Evolutionary conservation across 2,329 filamentous ascomycete species (phyloP), one percentile per base, ranked within the genome.

Genomic region (Lecanicillium sp.): DNA sequence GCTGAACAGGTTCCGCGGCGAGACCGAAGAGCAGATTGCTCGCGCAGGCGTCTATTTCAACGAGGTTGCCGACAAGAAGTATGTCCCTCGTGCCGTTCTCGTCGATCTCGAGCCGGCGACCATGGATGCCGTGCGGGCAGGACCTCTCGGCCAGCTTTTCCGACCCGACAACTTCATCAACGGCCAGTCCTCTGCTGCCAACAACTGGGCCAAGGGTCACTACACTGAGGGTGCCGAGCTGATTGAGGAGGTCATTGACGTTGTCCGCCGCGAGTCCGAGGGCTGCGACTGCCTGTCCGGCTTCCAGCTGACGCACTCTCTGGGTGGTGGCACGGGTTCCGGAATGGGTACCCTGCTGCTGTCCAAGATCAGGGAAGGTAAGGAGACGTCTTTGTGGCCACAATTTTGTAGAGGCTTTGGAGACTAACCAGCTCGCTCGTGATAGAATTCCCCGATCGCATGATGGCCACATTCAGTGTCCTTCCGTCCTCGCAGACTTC

Each of bases 201-300:
- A 98, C 87, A 97, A 97, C 81, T 98, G 92, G 92, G 92, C 92
- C 69, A 98, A 97, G 83, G 92, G 92, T 73, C 92, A 98, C 69
- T 98, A 98, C 80, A 98, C 92, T 51, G 92, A 98, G 77, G 92
- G 92, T 80, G 92, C 92, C 55, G 92, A 98, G 76, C 80, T 97
- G 48, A 92, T 98, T 54, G 92, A 98, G 75, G 79, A 96, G 61
- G 90, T 97, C 55, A 81, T 98, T 55, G 92, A 97, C 65, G 90
- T 97, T 51, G 90, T 98, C 62, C 92, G 92, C 64, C 90, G 92
- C 59, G 92, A 98, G 78, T 90, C 92, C 54, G 92, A 98, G 74
- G 87, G 85, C 66, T 97, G 92, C 65, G 92, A 98, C 79, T 96
- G 87, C 79, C 89, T 98, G 49, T 92, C 97, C 75, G 92, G 92